A percentile compares a stretch with the other conserved stretches of the same genome.
phyloP scores from a whole-genome alignment of 1,139 yeast species.

The Nakaseomyces delphensis region DNA sequence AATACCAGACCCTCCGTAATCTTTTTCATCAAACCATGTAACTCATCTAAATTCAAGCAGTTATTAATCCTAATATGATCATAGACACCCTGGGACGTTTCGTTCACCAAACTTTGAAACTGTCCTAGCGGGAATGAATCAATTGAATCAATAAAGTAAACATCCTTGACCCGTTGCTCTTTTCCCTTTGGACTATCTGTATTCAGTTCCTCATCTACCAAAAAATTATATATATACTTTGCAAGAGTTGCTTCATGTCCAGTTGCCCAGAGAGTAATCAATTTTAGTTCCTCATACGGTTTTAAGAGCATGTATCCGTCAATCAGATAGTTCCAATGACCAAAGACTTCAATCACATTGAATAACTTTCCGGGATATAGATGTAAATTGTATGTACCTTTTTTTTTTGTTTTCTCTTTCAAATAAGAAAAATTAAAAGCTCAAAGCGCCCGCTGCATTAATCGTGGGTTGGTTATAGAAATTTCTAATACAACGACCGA shows the following conservation, averaged over 20 bases:
- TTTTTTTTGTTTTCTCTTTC: not conserved
- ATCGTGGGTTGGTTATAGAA: too few species aligned
- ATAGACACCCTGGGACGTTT: slow-evolving; percentile 13
- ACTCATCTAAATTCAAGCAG: slow-evolving; percentile 24
- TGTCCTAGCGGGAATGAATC: slow-evolving; percentile 25
- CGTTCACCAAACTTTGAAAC: slow-evolving; percentile 17
- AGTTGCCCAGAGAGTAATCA: slow-evolving; percentile 5
- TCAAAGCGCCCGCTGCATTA: too few species aligned
- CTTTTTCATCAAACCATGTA: slow-evolving; percentile 15
- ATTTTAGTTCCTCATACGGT: not conserved
- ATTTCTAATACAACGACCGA: too few species aligned
- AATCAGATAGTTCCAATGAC: not conserved
- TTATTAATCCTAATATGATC: slow-evolving; percentile 24
- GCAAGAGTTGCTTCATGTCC: slow-evolving; percentile 2
- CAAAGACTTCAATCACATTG: not conserved
- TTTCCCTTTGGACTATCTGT: not conserved
- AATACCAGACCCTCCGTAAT: slow-evolving; percentile 16
- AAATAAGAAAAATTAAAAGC: too few species aligned
- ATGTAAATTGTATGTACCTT: not conserved
- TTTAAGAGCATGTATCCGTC: not conserved
- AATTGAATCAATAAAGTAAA: slow-evolving; percentile 23
- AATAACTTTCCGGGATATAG: not conserved
- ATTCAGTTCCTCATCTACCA: not conserved
- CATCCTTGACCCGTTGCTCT: not conserved
- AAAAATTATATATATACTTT: slow-evolving; percentile 1